Conservation (phyloP, 495 filamentous ascomycete genomes). For the Neurospora hispaniola region DNA sequence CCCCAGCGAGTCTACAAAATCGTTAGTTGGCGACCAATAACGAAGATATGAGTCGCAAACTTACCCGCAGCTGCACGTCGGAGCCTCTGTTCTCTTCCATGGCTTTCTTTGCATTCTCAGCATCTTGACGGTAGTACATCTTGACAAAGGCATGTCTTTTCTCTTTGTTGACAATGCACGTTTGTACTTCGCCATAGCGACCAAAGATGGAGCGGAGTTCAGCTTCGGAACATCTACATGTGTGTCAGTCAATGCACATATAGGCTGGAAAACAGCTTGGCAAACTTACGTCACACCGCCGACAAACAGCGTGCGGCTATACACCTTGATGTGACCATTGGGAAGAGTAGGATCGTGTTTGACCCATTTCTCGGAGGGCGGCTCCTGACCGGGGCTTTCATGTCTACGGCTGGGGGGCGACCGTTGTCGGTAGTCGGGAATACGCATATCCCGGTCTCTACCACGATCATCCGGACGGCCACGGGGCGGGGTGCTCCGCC, state of each 20-base stretch:
- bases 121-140: slow-evolving; percentile 83
- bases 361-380: slow-evolving; percentile 54
- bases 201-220: slow-evolving; percentile 70
- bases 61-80: slow-evolving; percentile 70
- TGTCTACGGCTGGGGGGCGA: slow-evolving; percentile 57
- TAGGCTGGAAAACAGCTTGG: slow-evolving; percentile 7
- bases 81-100: slow-evolving; percentile 72
- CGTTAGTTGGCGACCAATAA: slow-evolving; percentile 10
- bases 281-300: slow-evolving; percentile 80
- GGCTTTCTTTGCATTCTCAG: slow-evolving; percentile 71
- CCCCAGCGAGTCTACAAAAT: slow-evolving; percentile 76
- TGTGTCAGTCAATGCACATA: slow-evolving; percentile 8
- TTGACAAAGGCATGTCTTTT: slow-evolving; percentile 99
- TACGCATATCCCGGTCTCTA: slow-evolving; percentile 43
- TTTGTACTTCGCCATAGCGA: slow-evolving; percentile 79
- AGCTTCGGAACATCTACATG: slow-evolving; percentile 56
- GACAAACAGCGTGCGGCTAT: slow-evolving; percentile 92
- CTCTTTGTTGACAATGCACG: slow-evolving; percentile 93
- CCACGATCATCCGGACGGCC: slow-evolving; percentile 50
- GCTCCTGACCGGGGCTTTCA: slow-evolving; percentile 41
- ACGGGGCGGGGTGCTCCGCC: slow-evolving; percentile 26
- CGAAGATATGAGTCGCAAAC: slow-evolving; percentile 20
- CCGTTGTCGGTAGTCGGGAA: slow-evolving; percentile 71
- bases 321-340: slow-evolving; percentile 73
- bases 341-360: slow-evolving; percentile 68